Base-by-base conservation (phyloP, 306 rosid genomes). In the Calophaca sinica region DNA sequence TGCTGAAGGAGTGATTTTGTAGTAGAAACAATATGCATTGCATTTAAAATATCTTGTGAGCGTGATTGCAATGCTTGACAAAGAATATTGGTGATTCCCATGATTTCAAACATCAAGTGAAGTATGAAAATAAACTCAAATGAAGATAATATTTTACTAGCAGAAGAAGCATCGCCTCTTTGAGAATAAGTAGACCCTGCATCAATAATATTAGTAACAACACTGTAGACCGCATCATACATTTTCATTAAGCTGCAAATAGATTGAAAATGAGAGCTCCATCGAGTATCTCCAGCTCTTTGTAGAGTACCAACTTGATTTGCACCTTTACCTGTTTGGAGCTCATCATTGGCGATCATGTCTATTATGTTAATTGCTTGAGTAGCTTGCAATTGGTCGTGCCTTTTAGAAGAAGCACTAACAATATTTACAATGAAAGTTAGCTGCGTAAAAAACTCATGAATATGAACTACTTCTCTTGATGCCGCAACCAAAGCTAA, bases 331-430 rank as follows among this genome's bases (percentile, higher is more conserved):
- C 65, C 9, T 9, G 9, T 31, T 59, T 59, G 9, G 2, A 59
- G 20, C 32, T 59, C 42, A 59, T 33, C 20, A 31, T n/a, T 31
- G 5, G 20, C 20, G 32, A 59, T 35, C 65, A 31, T 31, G 5
- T 11, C 12, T 59, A 13, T 7, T 13, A 31, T 59, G 41, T 32
- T 31, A 11, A 59, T 33, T 59, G 0, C 20, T 32, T 59, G 20
- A 59, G 44, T 8, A 0, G 1, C 26, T 59, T 59, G 65, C 14
- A 59, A 59, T 32, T 59, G 44, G 14, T 10, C 26, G 5, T 59
- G 65, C 36, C 44, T 59, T 32, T 59, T 31, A 10, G 65, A 32
- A 59, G 64, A 58, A 58, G 64, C 41, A 32, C 55, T 50, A 31
- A 58, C 41, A 58, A 58, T 58, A 58, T 28, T 31, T 29, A 58